Percentiles rank a stretch among this genome's conserved stretches.
Conservation (phyloP, 1,139 yeast species). For the Kurtzmaniella natalensis region DNA sequence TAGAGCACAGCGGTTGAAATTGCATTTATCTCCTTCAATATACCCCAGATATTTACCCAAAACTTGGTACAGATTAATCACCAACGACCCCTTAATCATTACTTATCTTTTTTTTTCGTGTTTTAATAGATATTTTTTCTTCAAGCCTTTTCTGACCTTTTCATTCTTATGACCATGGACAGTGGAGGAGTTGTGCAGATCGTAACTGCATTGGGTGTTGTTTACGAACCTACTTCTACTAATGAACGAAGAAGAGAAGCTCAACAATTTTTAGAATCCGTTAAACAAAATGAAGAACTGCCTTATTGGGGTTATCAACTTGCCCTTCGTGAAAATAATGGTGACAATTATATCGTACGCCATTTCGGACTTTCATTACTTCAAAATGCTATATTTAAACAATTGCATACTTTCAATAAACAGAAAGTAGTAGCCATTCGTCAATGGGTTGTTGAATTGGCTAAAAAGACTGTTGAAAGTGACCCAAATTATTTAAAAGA, state of each 20-base stretch:
- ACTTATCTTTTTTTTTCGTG: constrained; percentile 5
- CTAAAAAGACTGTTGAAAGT: constrained; percentile 48
- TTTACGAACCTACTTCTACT: constrained; percentile 68
- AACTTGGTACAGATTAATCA: no score
- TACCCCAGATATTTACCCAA: no score
- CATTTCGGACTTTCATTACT: constrained; percentile 86
- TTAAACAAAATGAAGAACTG: constrained; percentile 75
- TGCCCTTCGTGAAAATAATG: constrained; percentile 59
- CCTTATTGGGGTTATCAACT: constrained; percentile 93
- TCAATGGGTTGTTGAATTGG: constrained; percentile 79
- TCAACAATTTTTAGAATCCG: constrained; percentile 67
- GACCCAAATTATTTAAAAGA: constrained; percentile 92
- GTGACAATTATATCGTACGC: constrained; percentile 66
- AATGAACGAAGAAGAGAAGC: constrained; percentile 66
- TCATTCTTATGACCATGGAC: constrained; percentile 60
- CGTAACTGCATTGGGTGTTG: constrained; percentile 69
- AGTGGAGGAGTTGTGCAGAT: constrained; percentile 63
- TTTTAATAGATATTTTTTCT: no score
- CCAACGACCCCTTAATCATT: no score
- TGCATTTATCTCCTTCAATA: no score
- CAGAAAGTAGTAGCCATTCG: constrained; percentile 68
- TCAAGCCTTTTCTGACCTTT: no score
- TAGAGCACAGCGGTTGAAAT: no score
- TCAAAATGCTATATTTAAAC: constrained; percentile 61
- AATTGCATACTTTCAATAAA: constrained; percentile 55